Evolutionary conservation across 768 basidiomycete genomes (phyloP).

Genomic region (Agaricus sinodeliciosus): DNA sequence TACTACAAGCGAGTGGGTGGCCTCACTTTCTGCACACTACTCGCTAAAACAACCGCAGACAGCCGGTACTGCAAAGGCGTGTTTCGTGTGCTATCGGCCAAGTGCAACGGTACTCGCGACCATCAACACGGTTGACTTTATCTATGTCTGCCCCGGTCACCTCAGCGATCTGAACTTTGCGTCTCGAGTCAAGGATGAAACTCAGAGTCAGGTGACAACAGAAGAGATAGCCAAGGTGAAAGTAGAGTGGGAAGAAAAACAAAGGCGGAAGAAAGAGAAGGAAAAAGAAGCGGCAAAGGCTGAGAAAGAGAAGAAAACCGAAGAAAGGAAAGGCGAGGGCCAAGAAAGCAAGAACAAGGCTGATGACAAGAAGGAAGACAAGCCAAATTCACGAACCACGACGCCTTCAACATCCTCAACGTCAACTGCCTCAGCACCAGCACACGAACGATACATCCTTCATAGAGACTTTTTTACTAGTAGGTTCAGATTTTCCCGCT

Average conservation of each 20-base stretch:
- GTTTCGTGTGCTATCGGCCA: constrained; percentile 73
- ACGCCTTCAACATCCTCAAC: constrained; percentile 24
- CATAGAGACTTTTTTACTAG: constrained; percentile 75
- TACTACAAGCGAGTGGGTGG: constrained; percentile 83
- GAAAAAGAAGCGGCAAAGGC: constrained; percentile 42
- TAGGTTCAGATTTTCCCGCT: constrained; percentile 20
- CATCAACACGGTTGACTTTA: constrained; percentile 72
- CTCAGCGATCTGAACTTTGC: constrained; percentile 77
- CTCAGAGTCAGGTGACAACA: constrained; percentile 39
- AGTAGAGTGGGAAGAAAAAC: constrained; percentile 74
- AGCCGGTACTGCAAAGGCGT: constrained; percentile 70
- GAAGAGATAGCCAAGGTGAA: constrained; percentile 78
- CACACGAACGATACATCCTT: constrained; percentile 73
- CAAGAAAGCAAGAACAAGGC: constrained; percentile 25
- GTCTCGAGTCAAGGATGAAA: constrained; percentile 34
- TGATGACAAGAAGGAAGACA: constrained; percentile 22
- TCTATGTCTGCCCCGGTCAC: constrained; percentile 82
- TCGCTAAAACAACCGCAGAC: constrained; percentile 39
- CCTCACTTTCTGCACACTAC: neutral
- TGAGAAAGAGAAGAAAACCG: constrained; percentile 30
- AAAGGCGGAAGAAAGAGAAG: constrained; percentile 50
- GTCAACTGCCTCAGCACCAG: constrained; percentile 30
- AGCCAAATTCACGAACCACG: constrained; percentile 19
- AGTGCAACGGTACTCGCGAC: constrained; percentile 84
- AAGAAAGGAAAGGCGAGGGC: constrained; percentile 30